phyloP scores from a whole-genome alignment of 192 early-diverging fungal genomes.

The Linderina pennispora region DNA sequence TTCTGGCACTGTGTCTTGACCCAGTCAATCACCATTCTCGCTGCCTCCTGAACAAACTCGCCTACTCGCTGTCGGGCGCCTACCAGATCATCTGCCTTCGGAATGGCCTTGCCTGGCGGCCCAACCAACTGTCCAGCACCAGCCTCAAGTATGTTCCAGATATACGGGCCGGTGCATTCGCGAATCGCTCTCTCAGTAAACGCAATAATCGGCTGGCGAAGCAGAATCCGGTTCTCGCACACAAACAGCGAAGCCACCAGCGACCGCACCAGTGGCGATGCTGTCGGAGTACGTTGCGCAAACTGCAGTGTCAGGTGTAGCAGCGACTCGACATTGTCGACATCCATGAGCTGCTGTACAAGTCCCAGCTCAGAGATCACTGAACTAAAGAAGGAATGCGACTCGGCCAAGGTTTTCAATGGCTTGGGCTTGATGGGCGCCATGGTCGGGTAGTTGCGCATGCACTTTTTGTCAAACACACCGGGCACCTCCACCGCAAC shows the following conservation, averaged over 20 bases:
- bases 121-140: no score
- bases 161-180: conserved; percentile 9
- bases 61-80: neutral
- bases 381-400: conserved; percentile 5
- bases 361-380: conserved; percentile 8
- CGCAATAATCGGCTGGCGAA: conserved; percentile 5
- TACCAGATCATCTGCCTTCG: neutral
- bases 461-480: conserved; percentile 32
- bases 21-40: conserved; percentile 24
- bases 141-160: conserved; percentile 7
- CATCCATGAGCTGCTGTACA: conserved; percentile 4
- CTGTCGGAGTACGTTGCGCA: conserved; percentile 3
- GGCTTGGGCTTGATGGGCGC: conserved; percentile 28
- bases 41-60: conserved; percentile 15
- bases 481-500: conserved; percentile 8
- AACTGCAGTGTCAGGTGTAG: conserved; percentile 13
- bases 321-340: conserved; percentile 17
- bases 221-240: conserved; percentile 5
- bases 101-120: no score
- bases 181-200: conserved; percentile 16
- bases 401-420: conserved; percentile 4
- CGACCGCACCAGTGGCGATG: conserved; percentile 28
- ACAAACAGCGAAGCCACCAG: conserved; percentile 20
- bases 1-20: conserved; percentile 38
- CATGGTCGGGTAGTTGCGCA: conserved; percentile 32